phyloP scores from a whole-genome alignment of 768 basidiomycete genomes.

The Trametes cubensis region DNA sequence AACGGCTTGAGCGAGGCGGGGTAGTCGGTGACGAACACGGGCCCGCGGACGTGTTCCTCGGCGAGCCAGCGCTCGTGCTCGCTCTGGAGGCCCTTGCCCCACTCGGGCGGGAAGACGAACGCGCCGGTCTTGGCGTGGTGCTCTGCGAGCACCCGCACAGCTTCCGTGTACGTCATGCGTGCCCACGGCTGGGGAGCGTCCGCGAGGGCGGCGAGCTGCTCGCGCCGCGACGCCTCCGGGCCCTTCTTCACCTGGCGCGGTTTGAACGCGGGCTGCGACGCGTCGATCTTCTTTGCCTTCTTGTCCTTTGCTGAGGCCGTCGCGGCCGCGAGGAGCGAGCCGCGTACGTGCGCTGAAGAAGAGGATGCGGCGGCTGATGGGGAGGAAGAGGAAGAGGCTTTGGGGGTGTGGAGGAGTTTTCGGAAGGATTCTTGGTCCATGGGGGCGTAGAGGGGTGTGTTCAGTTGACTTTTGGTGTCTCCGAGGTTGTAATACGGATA shows the following conservation, averaged over 20 bases:
- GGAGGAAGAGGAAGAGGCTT: constrained; percentile 29
- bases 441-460: no score
- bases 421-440: constrained; percentile 61
- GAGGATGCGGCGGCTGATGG: constrained; percentile 28
- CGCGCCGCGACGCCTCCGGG: constrained; percentile 41
- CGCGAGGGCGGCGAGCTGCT: constrained; percentile 27
- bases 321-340: constrained; percentile 36
- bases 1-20: constrained; percentile 86
- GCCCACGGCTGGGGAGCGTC: constrained; percentile 51
- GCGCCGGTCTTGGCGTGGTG: constrained; percentile 35
- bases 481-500: no score
- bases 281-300: constrained; percentile 44
- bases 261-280: constrained; percentile 71
- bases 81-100: constrained; percentile 76
- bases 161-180: constrained; percentile 79
- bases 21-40: constrained; percentile 92
- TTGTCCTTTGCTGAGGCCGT: constrained; percentile 16
- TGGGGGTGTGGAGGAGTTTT: constrained; percentile 46
- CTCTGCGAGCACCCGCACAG: constrained; percentile 57
- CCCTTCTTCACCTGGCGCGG: constrained; percentile 58
- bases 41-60: constrained; percentile 63
- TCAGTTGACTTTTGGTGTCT: no score
- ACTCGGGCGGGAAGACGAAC: constrained; percentile 63
- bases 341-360: constrained; percentile 31
- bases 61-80: constrained; percentile 95